Conservation (phyloP, 495 filamentous ascomycete species). For the Xylaria venustula region DNA sequence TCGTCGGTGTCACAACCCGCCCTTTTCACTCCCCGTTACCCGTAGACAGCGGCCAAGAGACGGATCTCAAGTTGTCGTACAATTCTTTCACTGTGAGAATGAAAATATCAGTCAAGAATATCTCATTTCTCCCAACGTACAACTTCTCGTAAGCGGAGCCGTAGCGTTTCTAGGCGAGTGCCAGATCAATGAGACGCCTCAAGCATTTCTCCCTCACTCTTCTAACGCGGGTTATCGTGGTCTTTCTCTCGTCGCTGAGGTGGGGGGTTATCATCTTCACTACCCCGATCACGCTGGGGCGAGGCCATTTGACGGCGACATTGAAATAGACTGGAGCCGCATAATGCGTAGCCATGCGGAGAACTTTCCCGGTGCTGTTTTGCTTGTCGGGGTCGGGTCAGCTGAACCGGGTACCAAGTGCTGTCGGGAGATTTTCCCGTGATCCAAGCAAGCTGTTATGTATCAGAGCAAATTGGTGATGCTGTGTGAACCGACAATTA, state of each 20-base stretch:
- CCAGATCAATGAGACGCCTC: background rate
- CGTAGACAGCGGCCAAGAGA: background rate
- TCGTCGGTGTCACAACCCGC: background rate
- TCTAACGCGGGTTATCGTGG: slow-evolving; percentile 6
- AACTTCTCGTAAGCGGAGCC: background rate
- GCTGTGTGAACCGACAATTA: too few species aligned
- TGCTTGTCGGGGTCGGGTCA: slow-evolving; percentile 8
- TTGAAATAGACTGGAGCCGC: slow-evolving; percentile 3
- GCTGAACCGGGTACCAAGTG: slow-evolving; percentile 1
- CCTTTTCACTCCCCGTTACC: background rate
- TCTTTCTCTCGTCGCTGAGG: background rate
- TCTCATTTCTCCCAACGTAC: background rate
- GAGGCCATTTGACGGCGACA: background rate
- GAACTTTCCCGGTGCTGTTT: background rate
- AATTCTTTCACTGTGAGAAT: slow-evolving; percentile 1
- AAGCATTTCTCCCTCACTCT: background rate
- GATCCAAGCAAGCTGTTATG: too few species aligned
- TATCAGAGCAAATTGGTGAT: too few species aligned
- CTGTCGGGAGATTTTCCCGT: background rate
- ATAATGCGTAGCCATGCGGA: slow-evolving; percentile 1
- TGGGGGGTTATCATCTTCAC: slow-evolving; percentile 9
- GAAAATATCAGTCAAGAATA: background rate
- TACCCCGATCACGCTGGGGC: slow-evolving; percentile 1
- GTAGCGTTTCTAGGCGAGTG: slow-evolving; percentile 11
- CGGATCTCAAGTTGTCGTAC: background rate